Evolutionary conservation across 148 eudicot species (phyloP).

Genomic region (Spergularia marina): DNA sequence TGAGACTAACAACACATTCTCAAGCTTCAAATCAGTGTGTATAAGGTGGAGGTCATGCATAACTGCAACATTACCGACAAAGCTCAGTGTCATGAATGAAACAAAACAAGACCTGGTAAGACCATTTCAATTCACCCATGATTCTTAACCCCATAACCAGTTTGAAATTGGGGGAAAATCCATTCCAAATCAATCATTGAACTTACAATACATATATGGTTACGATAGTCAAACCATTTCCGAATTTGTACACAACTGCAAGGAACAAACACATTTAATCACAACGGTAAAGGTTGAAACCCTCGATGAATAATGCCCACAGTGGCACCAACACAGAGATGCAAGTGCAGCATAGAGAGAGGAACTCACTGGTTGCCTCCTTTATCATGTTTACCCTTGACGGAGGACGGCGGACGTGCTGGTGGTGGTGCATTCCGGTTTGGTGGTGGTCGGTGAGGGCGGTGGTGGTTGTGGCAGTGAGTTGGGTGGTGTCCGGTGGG

Average conservation of each 20-base stretch:
- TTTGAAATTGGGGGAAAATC: conserved; percentile 43
- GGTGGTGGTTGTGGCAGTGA: too few relatives aligned
- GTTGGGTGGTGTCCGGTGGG: too few relatives aligned
- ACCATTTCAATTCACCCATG: conserved; percentile 70
- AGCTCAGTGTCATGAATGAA: conserved; percentile 23
- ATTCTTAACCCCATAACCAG: conserved; percentile 43
- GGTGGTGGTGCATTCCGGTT: too few relatives aligned
- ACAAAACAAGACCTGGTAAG: conserved; percentile 50
- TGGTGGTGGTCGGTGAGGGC: too few relatives aligned
- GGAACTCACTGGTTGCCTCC: conserved; percentile 67
- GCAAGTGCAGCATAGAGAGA: conserved; percentile 7
- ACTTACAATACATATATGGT: conserved; percentile 99
- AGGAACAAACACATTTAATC: conserved; percentile 67
- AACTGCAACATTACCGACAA: conserved; percentile 50
- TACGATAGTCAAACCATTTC: conserved; percentile 99
- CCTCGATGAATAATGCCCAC: conserved; percentile 20
- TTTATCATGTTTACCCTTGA: conserved; percentile 79
- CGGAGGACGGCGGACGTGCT: too few relatives aligned
- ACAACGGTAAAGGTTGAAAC: conserved; percentile 19
- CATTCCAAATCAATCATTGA: conserved; percentile 46
- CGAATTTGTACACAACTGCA: conserved; percentile 99
- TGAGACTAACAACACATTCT: conserved; percentile 71
- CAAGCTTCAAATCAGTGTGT: conserved; percentile 94
- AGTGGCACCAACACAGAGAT: conserved; percentile 21
- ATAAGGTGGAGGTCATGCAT: conserved; percentile 83